These are phyloP conservation scores for Fusarium neocosmosporiellum DNA, from an alignment of 2,329 filamentous ascomycete genomes.

Conservation along the genomic window DNA sequence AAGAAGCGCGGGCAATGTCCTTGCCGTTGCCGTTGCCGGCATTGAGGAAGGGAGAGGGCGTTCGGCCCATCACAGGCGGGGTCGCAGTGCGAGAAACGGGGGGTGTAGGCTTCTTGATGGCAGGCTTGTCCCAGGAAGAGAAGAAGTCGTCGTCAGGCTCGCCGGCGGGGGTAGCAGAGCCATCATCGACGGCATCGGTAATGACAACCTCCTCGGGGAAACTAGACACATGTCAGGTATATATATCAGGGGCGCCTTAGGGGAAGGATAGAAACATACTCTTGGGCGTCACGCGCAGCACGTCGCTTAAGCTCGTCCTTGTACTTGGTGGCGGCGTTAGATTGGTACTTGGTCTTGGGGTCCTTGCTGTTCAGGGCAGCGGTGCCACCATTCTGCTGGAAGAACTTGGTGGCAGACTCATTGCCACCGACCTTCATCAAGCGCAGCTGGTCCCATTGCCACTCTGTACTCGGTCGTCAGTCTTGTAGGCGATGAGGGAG, in stretches of 20 bases:
- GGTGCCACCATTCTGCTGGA: conserved; percentile 94
- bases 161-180: conserved; percentile 79
- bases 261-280: conserved; percentile 67
- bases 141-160: conserved; percentile 97
- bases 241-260: background rate
- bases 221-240: conserved; percentile 59
- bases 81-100: conserved; percentile 91
- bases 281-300: conserved; percentile 83
- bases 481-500: conserved; percentile 17
- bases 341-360: conserved; percentile 95
- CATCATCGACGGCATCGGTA: conserved; percentile 77
- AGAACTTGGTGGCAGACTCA: conserved; percentile 97
- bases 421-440: conserved; percentile 99
- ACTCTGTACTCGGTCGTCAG: conserved; percentile 65
- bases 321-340: conserved; percentile 93
- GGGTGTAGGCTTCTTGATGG: conserved; percentile 95
- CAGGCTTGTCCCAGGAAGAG: conserved; percentile 97
- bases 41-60: conserved; percentile 90
- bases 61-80: conserved; percentile 82
- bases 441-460: conserved; percentile 99
- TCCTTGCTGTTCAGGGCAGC: conserved; percentile 97
- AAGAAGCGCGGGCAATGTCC: conserved; percentile 80
- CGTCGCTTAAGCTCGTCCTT: conserved; percentile 95
- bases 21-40: conserved; percentile 80
- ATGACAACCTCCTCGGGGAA: conserved; percentile 88